Base-by-base conservation (phyloP, 768 basidiomycete species). In the Hypholoma sublateritium region DNA sequence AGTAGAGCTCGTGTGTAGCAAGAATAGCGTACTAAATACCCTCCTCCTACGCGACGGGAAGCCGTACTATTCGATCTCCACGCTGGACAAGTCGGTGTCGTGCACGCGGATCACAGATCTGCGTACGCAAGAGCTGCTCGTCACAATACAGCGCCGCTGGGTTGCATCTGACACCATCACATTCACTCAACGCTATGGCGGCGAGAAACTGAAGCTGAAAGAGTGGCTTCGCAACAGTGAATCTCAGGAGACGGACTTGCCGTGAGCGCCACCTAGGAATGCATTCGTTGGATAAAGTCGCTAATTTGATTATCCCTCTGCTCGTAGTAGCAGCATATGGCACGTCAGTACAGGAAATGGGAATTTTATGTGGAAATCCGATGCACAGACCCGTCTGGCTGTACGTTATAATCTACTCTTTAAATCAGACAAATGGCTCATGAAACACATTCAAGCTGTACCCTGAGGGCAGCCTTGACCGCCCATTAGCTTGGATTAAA, bases 101-200 rank as follows among this genome's bases (percentile, higher is more conserved):
- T 55, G 55, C 12, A 70, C 67, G 0, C 61, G 59, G 43, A 56
- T 71, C 47, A 59, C 50, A 3, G 67, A 69, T 13, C 59, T 60
- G 0, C 11, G 34, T 4, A 67, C 62, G 13, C 59, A 62, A 8
- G 58, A 57, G n/a, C 35, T 62, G 4, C 28, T 69, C 5, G 65
- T 57, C 12, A 56, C 52, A 0, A 65, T 71, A 13, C 57, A 61
- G 47, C 57, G 48, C 36, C 53, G 60, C 19, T 54, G 56, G 2
- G 46, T 70, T 3, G 42, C 64, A 0, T 43, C 69, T 3, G 67
- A 71, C 48, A 67, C 58, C 3, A 61, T 71, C 13, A 63, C 55
- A 16, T 69, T 71, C 53, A 34, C 59, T 11, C 48, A 63, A 19
- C 62, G 59, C 3, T 53, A 57, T 47, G 58, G 43, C 9, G 70